Percentiles rank a stretch among this genome's conserved stretches.
phyloP scores from a whole-genome alignment of 495 filamentous ascomycete species.

The Astrocystis sublimbata region DNA sequence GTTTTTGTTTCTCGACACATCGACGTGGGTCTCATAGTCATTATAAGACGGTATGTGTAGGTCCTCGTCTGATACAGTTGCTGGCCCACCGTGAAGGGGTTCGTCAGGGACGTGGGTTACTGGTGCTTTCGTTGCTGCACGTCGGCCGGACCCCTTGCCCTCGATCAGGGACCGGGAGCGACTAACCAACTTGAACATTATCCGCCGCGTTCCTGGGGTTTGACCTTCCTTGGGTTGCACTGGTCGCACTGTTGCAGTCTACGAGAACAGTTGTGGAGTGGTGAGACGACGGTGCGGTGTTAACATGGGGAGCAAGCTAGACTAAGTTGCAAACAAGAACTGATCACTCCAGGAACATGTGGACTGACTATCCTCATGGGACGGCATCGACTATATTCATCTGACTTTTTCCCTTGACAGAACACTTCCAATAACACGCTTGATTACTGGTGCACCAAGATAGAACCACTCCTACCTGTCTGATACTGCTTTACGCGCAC shows the following conservation, averaged over 20 bases:
- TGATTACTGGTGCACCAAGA: background rate
- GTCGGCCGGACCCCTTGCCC: constrained; percentile 17
- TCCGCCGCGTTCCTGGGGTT: constrained; percentile 7
- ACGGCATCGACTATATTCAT: constrained; percentile 1
- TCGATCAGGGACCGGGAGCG: constrained; percentile 13
- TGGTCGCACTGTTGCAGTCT: background rate
- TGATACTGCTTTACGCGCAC: background rate
- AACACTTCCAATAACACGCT: background rate
- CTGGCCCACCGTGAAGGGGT: constrained; percentile 41
- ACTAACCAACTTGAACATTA: constrained; percentile 19
- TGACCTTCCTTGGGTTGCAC: constrained; percentile 1
- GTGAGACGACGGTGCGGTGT: constrained; percentile 12
- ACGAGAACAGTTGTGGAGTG: background rate
- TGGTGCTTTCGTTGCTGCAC: constrained; percentile 32
- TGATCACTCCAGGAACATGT: background rate
- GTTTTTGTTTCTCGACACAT: constrained; percentile 26
- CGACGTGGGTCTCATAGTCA: constrained; percentile 18
- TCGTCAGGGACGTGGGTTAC: constrained; percentile 40
- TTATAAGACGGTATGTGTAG: constrained; percentile 35
- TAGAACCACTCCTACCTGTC: background rate
- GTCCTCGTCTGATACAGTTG: constrained; percentile 47
- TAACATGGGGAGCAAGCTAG: background rate
- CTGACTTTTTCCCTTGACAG: background rate
- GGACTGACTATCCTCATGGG: background rate
- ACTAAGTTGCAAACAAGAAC: background rate